Base-by-base conservation (phyloP, 2,329 filamentous ascomycete species). In the Sclerotinia spermophila region DNA sequence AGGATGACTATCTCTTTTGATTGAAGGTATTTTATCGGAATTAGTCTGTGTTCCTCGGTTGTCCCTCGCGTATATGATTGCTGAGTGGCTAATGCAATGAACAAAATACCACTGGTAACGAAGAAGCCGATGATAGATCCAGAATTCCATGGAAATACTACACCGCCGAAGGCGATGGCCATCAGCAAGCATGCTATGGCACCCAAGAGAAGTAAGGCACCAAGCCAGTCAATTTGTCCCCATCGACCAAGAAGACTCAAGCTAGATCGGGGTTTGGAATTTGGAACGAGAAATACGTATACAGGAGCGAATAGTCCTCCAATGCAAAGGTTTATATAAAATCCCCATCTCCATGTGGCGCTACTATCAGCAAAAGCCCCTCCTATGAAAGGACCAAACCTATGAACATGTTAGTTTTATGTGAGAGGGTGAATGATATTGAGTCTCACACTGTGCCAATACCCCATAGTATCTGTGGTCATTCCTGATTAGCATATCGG, bases 291-390 rank as follows among this genome's bases (percentile, higher is more conserved):
- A 67, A 82, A 80, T 73, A 84, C 72, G 42, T 83, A 73, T 44
- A 84, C 79, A 1, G 79, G 72, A 33, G 79, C 77, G 21, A 80
- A 80, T 3, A 78, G 76, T 42, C 74, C 82, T 13, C 79, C 85
- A 0, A 84, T 81, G 60, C 85, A 78, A 0, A 89, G 80, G 73
- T 89, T 89, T 79, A 89, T 84, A 74, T 89, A 89, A 71, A 85
- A 85, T 1, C 78, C 79, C 81, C 81, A 84, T 61, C 84, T 73
- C 84, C 84, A 86, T 0, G 79, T 81, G 1, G 80, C 83, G 0
- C 78, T 71, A 17, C 76, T 80, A 38, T 82, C 81, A 10, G 79
- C 78, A 59, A 86, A 84, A 0, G 80, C 82, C 19, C 84, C 65
- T n/a, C 56, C 56, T 40, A 61, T 68, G 33, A 61, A 51, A 30